Evolutionary conservation across 345 rosid species (phyloP).

Genomic region (Eucalyptus sideroxylon): DNA sequence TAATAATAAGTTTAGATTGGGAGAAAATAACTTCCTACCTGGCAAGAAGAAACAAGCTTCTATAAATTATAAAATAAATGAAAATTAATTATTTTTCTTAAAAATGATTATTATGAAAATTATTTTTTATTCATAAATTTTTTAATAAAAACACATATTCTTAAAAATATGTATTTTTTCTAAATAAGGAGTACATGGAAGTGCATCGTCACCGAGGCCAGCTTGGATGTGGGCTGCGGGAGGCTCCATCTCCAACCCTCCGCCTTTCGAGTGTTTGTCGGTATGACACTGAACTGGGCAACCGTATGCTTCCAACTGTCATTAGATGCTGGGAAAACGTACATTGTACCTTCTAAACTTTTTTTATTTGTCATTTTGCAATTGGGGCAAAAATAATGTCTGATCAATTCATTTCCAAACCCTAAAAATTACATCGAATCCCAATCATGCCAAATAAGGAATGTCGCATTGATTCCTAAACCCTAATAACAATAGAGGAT

Average conservation of each 20-base stretch:
- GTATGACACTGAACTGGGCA: background rate
- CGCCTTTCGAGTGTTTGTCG: background rate
- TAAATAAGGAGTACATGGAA: background rate
- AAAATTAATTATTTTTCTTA: accelerated
- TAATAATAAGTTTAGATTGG: background rate
- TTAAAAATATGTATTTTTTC: background rate
- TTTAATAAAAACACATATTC: background rate
- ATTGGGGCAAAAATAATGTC: background rate
- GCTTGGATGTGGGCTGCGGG: background rate
- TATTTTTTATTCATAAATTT: background rate
- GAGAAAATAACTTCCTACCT: background rate
- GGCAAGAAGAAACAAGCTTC: background rate
- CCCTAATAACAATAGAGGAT: background rate
- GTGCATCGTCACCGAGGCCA: background rate
- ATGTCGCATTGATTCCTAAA: background rate
- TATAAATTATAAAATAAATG: too few relatives aligned
- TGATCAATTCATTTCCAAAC: background rate
- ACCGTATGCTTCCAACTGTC: background rate
- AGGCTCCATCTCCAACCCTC: background rate
- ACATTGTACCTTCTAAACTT: background rate
- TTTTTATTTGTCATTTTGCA: background rate
- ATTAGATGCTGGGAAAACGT: background rate
- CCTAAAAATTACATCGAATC: background rate
- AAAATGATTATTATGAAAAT: background rate
- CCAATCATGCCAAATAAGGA: background rate